Base-by-base conservation (phyloP, 768 basidiomycete genomes). In the Kwoniella sp. region DNA sequence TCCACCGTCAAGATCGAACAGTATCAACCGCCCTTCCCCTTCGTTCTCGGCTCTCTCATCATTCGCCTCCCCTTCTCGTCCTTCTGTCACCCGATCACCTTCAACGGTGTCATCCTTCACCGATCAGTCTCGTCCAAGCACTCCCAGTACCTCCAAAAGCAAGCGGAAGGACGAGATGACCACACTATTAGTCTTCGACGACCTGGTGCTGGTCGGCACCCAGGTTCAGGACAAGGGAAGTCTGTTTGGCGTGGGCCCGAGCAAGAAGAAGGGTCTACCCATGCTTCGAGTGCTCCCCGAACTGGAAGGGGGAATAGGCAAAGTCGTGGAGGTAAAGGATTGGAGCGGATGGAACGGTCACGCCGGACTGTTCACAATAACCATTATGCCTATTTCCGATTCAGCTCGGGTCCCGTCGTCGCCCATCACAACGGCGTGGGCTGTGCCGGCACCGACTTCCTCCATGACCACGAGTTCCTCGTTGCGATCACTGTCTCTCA, bases 161-260 rank as follows among this genome's bases (percentile, higher is more conserved):
- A 54, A 29, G 44, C 32, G 44, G 29, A 65, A 61, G 33, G 60
- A 63, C n/a, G 63, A 69, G 3, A 41, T 47, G 3, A 36, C 65
- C 46, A 51, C 57, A 3, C 45, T 69, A 39, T 58, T 65, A 34
- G 38, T 69, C 22, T 69, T 69, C 38, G 58, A 69, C 38, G 67
- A 69, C 63, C 42, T 69, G 32, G 59, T 69, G 11, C 41, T 69
- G 9, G 17, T 65, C 7, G 63, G 57, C 25, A 22, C 28, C 27
- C 33, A 22, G 3, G 36, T 28, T 1, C 44, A 37, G 20, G 63
- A 63, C 11, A 50, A 46, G 17, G 33, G 33, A 9, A 56, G 60
- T 10, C 39, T 69, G 40, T 65, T 69, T 49, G 34, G 47, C 12
- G 50, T 52, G 19, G 31, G 42, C 19, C 26, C 44, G 8, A 53